Evolutionary conservation across 805 yeast species (phyloP), one percentile per base, ranked within the genome.

Genomic region (Komagataella kurtzmanii): DNA sequence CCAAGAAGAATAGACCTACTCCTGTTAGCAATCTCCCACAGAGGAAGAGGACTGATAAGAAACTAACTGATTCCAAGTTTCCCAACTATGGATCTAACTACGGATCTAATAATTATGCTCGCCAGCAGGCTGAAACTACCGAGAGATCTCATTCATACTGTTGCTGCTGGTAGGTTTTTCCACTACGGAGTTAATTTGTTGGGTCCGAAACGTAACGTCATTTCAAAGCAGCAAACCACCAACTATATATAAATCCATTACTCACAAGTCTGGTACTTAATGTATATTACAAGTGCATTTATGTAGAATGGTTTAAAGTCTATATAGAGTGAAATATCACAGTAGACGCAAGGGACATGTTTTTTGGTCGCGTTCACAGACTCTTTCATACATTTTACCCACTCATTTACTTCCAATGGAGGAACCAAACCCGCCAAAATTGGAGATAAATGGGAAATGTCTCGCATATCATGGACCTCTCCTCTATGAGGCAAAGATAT

Each of bases 381-480:
- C 40, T 51, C 40, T 51, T 49, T 57, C 49, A 56, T 49, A 54
- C 46, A 30, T 46, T n/a, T n/a, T 45, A 17, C 17, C n/a, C 19
- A 19, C n/a, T 21, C 23, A 14, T 17, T 17, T 24, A 14, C 48
- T 10, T 18, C 44, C 12, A 6, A 45, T 14, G 18, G 49, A 45
- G 46, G 43, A 18, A 17, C 51, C 51, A 48, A 19, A 40, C n/a
- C 24, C 45, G 49, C 50, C 52, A 21, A 18, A 19, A 14, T 50
- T 51, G 43, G 50, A 49, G 44, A 46, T 54, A 47, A 46, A 54
- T 45, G 52, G 70, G 45, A 59, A 67, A 57, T 83, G 85, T 52
- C 70, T 88, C 58, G 96, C 96, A 1, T 90, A 77, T 65, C 97
- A 90, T 62, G 97, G 97, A 0, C 95, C 96, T 1, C 67, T 90